Percentiles rank a stretch among this genome's conserved stretches.
phyloP scores from a whole-genome alignment of 306 rosid genomes.

The Spatholobus suberectus region DNA sequence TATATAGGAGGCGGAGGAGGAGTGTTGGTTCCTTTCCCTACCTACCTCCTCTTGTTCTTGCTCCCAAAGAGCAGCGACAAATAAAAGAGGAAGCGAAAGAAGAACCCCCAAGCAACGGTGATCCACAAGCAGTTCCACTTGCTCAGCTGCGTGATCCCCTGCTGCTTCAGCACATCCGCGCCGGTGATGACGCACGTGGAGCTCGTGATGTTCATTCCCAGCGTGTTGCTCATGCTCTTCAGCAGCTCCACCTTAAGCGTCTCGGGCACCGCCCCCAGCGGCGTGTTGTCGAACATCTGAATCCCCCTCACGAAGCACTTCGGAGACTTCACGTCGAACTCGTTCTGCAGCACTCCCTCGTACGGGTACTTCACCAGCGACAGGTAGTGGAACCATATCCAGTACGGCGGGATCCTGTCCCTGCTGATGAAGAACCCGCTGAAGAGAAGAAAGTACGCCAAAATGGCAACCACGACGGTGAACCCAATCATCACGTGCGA shows the following conservation, averaged over 20 bases:
- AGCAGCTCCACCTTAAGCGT: constrained; percentile 57
- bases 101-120: constrained; percentile 80
- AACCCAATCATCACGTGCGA: constrained; percentile 87
- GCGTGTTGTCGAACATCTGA: constrained; percentile 84
- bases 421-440: constrained; percentile 89
- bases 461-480: constrained; percentile 81
- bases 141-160: constrained; percentile 71
- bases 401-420: constrained; percentile 74
- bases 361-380: constrained; percentile 90
- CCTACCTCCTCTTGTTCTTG: constrained; percentile 71
- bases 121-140: constrained; percentile 87
- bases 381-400: constrained; percentile 92
- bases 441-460: constrained; percentile 84
- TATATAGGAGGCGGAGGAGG: too few relatives aligned
- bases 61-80: constrained; percentile 68
- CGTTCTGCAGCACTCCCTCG: constrained; percentile 85
- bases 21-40: not conserved
- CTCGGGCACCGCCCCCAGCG: constrained; percentile 58
- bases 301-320: constrained; percentile 76
- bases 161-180: constrained; percentile 66
- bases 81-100: constrained; percentile 84
- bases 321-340: constrained; percentile 50
- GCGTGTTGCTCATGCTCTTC: constrained; percentile 67
- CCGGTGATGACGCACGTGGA: constrained; percentile 82
- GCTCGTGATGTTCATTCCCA: constrained; percentile 64